Base-by-base conservation (phyloP, 495 filamentous ascomycete species). In the Penicillium ucsense region DNA sequence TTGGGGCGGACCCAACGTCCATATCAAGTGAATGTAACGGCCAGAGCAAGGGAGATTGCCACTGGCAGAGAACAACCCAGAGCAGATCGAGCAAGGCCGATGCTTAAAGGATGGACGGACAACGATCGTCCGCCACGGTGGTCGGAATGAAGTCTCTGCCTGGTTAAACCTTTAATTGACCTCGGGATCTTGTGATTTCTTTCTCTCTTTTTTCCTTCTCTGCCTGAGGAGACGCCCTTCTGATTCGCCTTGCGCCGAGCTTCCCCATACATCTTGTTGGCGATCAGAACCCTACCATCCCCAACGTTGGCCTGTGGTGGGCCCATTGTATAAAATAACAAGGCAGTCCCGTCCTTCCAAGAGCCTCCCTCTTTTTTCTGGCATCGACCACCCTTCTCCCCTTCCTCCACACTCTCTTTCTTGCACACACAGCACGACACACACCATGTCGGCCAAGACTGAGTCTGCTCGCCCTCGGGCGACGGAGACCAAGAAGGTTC, bases 401-500 rank as follows among this genome's bases (percentile, higher is more conserved):
- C 44, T 46, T 38, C 37, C 47, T 37, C 40, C 41, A 34, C 38
- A 38, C 40, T 42, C 43, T 28, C 47, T 39, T 37, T 12, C 54
- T 39, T 39, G 40, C 46, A 5, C 28, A 41, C 10, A 46, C 37
- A 39, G 12, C 36, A 11, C 29, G 12, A 6, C 30, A 43, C 46
- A 35, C 63, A 62, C 41, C 62, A 72, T 72, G 68, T 67, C 68
- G 52, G 59, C 65, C 48, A 67, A 65, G 57, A 40, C 57, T 49
- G 66, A 69, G 52, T 45, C 57, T 29, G 38, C 53, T 48, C 60
- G 65, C 57, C 55, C 68, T 36, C 60, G 68, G 57, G 65, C 57
- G 40, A 50, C 53, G 36, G 70, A 77, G 49, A 66, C 71, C 45
- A 77, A 74, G 64, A 77, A 77, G 61, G 68, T 76, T 47, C 75